phyloP scores from a whole-genome alignment of 768 basidiomycete genomes.

The Trametes maxima region DNA sequence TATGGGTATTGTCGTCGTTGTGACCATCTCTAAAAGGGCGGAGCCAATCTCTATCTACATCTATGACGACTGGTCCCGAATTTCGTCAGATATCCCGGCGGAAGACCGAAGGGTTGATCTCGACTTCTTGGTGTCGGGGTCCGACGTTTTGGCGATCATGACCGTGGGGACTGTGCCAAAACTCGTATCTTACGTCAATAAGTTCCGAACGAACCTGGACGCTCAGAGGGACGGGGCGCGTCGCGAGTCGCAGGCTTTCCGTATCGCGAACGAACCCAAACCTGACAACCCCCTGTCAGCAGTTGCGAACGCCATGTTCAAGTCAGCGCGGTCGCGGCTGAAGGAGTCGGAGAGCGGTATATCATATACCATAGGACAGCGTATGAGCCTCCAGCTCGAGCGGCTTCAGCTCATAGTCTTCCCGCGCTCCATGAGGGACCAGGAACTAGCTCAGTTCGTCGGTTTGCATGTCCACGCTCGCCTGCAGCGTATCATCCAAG shows the following conservation, averaged over 20 bases:
- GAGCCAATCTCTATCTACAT: conserved; percentile 77
- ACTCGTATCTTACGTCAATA: conserved; percentile 71
- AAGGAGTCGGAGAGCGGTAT: conserved; percentile 65
- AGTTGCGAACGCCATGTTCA: conserved; percentile 84
- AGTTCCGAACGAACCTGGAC: conserved; percentile 72
- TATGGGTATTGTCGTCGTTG: conserved; percentile 1
- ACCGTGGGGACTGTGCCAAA: conserved; percentile 80
- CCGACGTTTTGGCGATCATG: conserved; percentile 64
- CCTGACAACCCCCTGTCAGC: conserved; percentile 81
- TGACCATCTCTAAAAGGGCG: conserved; percentile 48
- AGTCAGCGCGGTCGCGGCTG: conserved; percentile 70
- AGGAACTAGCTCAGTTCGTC: conserved; percentile 75
- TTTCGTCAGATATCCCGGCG: conserved; percentile 41
- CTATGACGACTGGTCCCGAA: conserved; percentile 79
- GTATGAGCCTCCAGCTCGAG: conserved; percentile 71
- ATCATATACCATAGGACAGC: conserved; percentile 66
- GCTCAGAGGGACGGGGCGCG: conserved; percentile 76
- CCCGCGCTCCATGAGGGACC: conserved; percentile 76
- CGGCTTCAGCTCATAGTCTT: conserved; percentile 72
- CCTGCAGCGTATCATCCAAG: conserved; percentile 62
- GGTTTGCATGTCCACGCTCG: conserved; percentile 70
- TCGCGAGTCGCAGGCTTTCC: conserved; percentile 77
- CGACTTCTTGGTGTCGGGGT: conserved; percentile 74
- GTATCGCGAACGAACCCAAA: conserved; percentile 67
- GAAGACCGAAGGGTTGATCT: conserved; percentile 62